phyloP scores from a whole-genome alignment of 2,329 filamentous ascomycete genomes.

The Hypoxylon sp. region DNA sequence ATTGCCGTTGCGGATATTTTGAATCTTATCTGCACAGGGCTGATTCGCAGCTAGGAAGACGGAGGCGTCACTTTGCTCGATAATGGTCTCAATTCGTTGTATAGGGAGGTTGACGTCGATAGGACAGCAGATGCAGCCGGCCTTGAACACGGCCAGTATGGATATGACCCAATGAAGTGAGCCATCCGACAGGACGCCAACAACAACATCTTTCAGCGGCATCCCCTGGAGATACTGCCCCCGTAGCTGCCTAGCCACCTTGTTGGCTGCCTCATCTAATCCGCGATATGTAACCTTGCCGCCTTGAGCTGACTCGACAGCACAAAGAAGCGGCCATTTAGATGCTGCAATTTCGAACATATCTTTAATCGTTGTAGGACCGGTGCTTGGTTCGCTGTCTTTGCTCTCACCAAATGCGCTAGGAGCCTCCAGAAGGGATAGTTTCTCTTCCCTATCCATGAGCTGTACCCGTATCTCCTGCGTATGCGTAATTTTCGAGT shows the following conservation, averaged over 20 bases:
- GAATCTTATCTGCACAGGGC: not conserved
- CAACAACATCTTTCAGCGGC: not conserved
- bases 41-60: not conserved
- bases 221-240: not conserved
- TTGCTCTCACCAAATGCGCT: not conserved
- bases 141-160: slow-evolving; percentile 33
- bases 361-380: not conserved
- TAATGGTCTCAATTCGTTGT: not conserved
- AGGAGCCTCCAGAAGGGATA: not conserved
- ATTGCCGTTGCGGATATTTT: not conserved
- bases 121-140: slow-evolving; percentile 37
- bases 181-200: slow-evolving; percentile 18
- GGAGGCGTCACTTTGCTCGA: not conserved
- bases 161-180: slow-evolving; percentile 34
- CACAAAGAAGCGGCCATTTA: not conserved
- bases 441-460: not conserved
- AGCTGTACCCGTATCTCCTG: not conserved
- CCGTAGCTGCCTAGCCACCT: not conserved
- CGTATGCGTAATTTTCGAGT: not conserved
- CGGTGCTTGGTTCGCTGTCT: not conserved
- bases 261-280: not conserved
- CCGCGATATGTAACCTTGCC: not conserved
- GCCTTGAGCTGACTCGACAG: not conserved
- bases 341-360: slow-evolving; percentile 1
- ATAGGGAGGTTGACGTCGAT: slow-evolving; percentile 4